phyloP scores from a whole-genome alignment of 2,329 filamentous ascomycete genomes.

The Aspergillus pseudotamarii region DNA sequence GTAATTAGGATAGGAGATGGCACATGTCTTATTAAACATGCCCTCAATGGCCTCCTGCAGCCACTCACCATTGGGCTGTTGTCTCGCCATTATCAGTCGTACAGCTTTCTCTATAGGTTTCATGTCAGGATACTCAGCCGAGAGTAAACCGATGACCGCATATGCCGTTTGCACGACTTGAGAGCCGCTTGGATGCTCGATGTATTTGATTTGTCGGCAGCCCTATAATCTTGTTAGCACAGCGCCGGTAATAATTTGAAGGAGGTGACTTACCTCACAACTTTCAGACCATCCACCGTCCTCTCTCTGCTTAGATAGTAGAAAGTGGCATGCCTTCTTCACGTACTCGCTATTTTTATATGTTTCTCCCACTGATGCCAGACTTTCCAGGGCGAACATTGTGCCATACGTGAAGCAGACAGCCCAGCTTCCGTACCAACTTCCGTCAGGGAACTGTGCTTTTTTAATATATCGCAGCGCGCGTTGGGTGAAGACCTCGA shows the following conservation, averaged over 20 bases:
- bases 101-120: conserved; percentile 6
- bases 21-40: conserved; percentile 12
- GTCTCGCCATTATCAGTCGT: conserved; percentile 9
- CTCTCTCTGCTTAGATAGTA: conserved; percentile 10
- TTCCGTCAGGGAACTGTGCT: conserved; percentile 5
- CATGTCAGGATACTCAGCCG: conserved; percentile 6
- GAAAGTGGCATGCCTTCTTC: conserved; percentile 3
- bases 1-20: conserved; percentile 6
- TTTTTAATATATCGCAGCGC: conserved; percentile 1
- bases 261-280: not conserved
- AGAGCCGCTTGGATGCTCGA: conserved; percentile 2
- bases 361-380: conserved; percentile 3
- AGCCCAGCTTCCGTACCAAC: conserved; percentile 15
- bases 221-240: not conserved
- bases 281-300: conserved; percentile 14
- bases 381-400: conserved; percentile 15
- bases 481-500: not conserved
- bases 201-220: conserved; percentile 3
- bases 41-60: conserved; percentile 11
- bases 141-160: conserved; percentile 7
- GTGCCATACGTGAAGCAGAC: conserved; percentile 14
- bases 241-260: not conserved
- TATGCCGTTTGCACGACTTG: conserved; percentile 12
- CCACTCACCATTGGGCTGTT: conserved; percentile 11
- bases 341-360: conserved; percentile 4